Evolutionary conservation across 2,329 filamentous ascomycete genomes (phyloP).

Genomic region (Kalmusia sp.): DNA sequence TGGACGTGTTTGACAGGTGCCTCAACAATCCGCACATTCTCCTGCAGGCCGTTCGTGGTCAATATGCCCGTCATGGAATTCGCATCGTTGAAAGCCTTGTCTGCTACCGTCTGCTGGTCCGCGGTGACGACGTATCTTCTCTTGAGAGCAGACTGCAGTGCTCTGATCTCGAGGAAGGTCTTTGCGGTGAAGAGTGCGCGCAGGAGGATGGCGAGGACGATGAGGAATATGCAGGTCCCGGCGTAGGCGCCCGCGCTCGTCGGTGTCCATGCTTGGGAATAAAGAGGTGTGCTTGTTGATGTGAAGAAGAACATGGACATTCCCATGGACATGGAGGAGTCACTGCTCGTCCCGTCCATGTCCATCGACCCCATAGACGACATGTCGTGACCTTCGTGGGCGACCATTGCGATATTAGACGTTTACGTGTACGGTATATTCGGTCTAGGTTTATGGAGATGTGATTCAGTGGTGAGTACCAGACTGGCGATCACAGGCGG

Average conservation of each 20-base stretch:
- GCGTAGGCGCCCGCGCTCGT: constrained; percentile 74
- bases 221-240: constrained; percentile 89
- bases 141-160: constrained; percentile 74
- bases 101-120: constrained; percentile 66
- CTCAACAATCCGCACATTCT: constrained; percentile 77
- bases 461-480: constrained; percentile 31
- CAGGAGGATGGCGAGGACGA: constrained; percentile 74
- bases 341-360: constrained; percentile 28
- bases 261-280: constrained; percentile 77
- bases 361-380: constrained; percentile 22
- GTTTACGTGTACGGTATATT: constrained; percentile 4
- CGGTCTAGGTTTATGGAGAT: constrained; percentile 5
- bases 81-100: constrained; percentile 60
- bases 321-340: constrained; percentile 24
- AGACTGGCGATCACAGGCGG: constrained; percentile 31
- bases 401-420: constrained; percentile 34
- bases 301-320: constrained; percentile 72
- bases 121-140: constrained; percentile 79
- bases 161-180: constrained; percentile 66
- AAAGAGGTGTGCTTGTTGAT: constrained; percentile 68
- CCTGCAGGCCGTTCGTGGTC: constrained; percentile 79
- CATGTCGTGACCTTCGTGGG: constrained; percentile 37
- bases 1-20: constrained; percentile 60
- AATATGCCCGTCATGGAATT: constrained; percentile 71
- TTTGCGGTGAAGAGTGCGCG: constrained; percentile 77